Evolutionary conservation across 352 stramenopile genomes (phyloP), one percentile per base, ranked within the genome.

Genomic region (Phytophthora tubulina): DNA sequence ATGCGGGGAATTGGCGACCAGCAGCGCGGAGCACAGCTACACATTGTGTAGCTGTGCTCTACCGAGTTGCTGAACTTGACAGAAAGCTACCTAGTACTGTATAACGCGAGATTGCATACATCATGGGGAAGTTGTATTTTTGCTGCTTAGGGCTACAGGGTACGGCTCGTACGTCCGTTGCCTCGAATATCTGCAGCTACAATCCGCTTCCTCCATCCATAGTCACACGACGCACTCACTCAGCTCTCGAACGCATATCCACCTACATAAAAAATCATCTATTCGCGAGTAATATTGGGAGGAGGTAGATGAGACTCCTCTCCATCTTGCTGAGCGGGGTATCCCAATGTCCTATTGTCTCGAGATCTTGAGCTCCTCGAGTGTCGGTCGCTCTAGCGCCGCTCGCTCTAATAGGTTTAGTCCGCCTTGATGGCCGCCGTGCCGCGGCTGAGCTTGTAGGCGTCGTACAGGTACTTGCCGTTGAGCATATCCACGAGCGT

Each of bases 401-500:
- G 31, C 14, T 35, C 17, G 17, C 32, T 39, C 36, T 48, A 49
- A 21, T 64, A 44, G 21, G 32, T 48, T 68, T 74, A 92, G 10
- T 79, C 78, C 6, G 80, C 76, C 67, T 94, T 92, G 63, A 94
- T 80, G 21, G 79, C 75, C 14, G 58, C 35, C 1, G 53, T 59
- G 17, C 70, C 51, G 36, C 85, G 81, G 56, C 80, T 91, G 57
- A 81, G 48, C 68, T 93, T 89, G 73, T 80, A 96, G 8, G 88
- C 86, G 72, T 96, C 83, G 73, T 94, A 92, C n/a, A 96, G 72
- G 71, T 96, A 96, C 55, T 91, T 89, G 64, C 89, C 89, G 60
- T 92, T 94, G 71, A 96, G 88, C 89, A 96, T 96, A 70, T 95
- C 87, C 14, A 95, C 54, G 49, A 96, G 75, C 75, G 86, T 94